phyloP scores from a whole-genome alignment of 2,329 filamentous ascomycete genomes.

The Aspergillus sergii region DNA sequence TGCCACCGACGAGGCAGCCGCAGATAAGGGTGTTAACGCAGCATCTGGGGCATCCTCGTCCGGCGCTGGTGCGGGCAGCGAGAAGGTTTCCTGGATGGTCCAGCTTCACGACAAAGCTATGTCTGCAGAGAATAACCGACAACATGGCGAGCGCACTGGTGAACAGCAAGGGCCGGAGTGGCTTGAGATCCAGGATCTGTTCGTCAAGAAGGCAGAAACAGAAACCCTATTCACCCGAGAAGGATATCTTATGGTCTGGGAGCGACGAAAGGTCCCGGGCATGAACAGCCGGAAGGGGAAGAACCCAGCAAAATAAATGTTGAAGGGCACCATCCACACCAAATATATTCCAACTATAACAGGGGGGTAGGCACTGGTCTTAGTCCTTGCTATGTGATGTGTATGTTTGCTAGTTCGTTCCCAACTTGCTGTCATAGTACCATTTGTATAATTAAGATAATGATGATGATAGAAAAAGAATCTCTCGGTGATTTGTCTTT shows the following conservation, averaged over 20 bases:
- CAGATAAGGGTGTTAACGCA: slow-evolving; percentile 40
- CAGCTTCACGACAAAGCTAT: slow-evolving; percentile 79
- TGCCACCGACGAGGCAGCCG: slow-evolving; percentile 47
- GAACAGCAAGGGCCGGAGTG: slow-evolving; percentile 68
- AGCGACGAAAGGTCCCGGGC: slow-evolving; percentile 64
- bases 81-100: slow-evolving; percentile 93
- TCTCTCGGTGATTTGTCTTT: background rate
- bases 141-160: slow-evolving; percentile 26
- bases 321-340: background rate
- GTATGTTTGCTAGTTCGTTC: background rate
- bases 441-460: slow-evolving; percentile 17
- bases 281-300: slow-evolving; percentile 44
- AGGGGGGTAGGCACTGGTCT: background rate
- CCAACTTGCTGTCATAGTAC: background rate
- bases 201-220: slow-evolving; percentile 83
- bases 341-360: background rate
- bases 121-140: slow-evolving; percentile 39
- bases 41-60: slow-evolving; percentile 43
- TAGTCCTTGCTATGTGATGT: background rate
- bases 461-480: slow-evolving; percentile 9
- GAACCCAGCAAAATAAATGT: slow-evolving; percentile 23
- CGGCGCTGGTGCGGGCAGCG: slow-evolving; percentile 82
- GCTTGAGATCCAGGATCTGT: slow-evolving; percentile 92
- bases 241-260: slow-evolving; percentile 96
- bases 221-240: slow-evolving; percentile 92